Evolutionary conservation across 371 early-diverging fungal species (phyloP).

Genomic region (Rhizopus delemar): DNA sequence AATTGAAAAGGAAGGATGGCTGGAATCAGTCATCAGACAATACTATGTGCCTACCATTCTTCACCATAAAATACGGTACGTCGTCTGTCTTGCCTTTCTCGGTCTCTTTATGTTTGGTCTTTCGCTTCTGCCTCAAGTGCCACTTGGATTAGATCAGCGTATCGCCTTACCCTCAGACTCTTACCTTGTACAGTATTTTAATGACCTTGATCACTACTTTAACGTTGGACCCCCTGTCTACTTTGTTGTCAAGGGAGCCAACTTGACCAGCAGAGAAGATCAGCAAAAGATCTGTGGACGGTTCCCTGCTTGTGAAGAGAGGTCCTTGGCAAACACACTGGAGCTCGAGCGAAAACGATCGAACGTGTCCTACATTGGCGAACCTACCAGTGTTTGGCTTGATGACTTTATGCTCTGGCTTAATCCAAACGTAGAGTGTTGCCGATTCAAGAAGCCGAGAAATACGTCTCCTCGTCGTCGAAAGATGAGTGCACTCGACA

Average conservation of each 20-base stretch:
- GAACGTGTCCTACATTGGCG: slow-evolving; percentile 64
- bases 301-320: slow-evolving; percentile 58
- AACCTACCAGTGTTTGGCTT: slow-evolving; percentile 72
- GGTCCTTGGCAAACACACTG: slow-evolving; percentile 63
- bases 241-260: slow-evolving; percentile 65
- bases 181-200: slow-evolving; percentile 72
- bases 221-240: slow-evolving; percentile 77
- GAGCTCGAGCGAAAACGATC: slow-evolving; percentile 73
- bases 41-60: slow-evolving; percentile 66
- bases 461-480: slow-evolving; percentile 1
- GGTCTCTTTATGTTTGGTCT: slow-evolving; percentile 57
- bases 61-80: slow-evolving; percentile 47
- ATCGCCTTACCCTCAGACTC: slow-evolving; percentile 73
- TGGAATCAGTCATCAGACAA: slow-evolving; percentile 49
- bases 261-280: slow-evolving; percentile 50
- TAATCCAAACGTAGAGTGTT: slow-evolving; percentile 63
- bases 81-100: slow-evolving; percentile 54
- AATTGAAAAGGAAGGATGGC: slow-evolving; percentile 54
- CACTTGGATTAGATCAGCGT: slow-evolving; percentile 70
- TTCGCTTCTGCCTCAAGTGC: slow-evolving; percentile 54
- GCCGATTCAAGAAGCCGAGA: slow-evolving; percentile 46
- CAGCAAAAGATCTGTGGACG: slow-evolving; percentile 68
- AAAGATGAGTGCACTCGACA: slow-evolving; percentile 7
- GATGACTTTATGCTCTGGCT: slow-evolving; percentile 76
- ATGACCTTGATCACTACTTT: slow-evolving; percentile 66